Percentiles rank a stretch among this genome's conserved stretches.
Conservation (phyloP, 2,329 filamentous ascomycete species). For the Exophiala sp. region DNA sequence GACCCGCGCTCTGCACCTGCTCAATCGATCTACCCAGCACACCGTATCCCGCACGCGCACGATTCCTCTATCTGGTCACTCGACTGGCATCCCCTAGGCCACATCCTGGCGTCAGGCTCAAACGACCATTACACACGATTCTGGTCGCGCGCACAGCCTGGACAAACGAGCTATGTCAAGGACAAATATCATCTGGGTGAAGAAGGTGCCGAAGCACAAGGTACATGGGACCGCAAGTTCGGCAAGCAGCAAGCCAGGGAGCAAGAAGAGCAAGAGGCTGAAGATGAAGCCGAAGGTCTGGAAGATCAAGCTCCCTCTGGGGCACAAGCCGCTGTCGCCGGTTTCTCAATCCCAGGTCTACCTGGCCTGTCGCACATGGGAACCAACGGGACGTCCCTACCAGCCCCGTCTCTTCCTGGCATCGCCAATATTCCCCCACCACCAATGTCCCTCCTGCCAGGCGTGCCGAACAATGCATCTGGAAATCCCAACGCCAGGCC, state of each 20-base stretch:
- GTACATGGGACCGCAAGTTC: constrained; percentile 84
- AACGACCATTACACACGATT: constrained; percentile 97
- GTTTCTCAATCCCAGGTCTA: constrained; percentile 23
- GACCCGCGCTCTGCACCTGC: constrained; percentile 76
- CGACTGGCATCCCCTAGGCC: constrained; percentile 95
- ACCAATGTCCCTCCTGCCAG: constrained; percentile 22
- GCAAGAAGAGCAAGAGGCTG: constrained; percentile 87
- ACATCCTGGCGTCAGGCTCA: constrained; percentile 90
- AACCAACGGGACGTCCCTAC: constrained; percentile 1
- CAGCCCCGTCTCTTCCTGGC: constrained; percentile 24
- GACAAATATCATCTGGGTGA: constrained; percentile 96
- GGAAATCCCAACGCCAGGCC: background rate
- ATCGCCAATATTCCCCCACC: constrained; percentile 12
- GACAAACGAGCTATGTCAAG: constrained; percentile 71
- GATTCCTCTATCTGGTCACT: constrained; percentile 96
- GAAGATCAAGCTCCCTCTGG: constrained; percentile 69
- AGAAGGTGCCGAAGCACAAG: constrained; percentile 85
- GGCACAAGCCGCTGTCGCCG: constrained; percentile 25
- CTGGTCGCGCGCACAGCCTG: constrained; percentile 87
- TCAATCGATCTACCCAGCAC: constrained; percentile 89
- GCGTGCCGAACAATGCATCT: constrained; percentile 17
- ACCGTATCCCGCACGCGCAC: constrained; percentile 82
- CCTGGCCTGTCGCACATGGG: constrained; percentile 18
- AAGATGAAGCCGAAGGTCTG: constrained; percentile 89
- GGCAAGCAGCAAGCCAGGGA: constrained; percentile 77